Evolutionary conservation across 148 eudicot genomes (phyloP).

Genomic region (Rhododendron williamsianum): DNA sequence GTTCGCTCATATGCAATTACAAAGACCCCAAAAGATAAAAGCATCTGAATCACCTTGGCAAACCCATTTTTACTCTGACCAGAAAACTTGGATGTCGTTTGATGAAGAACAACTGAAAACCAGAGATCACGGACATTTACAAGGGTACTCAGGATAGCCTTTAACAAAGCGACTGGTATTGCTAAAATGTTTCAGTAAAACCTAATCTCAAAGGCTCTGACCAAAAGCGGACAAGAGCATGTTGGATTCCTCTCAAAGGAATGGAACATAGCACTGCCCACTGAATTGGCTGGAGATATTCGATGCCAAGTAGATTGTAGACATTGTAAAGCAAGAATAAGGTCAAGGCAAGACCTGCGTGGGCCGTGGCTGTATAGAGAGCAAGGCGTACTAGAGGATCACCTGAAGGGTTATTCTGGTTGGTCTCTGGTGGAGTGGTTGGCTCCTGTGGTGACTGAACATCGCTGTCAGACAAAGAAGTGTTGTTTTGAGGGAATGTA

Average conservation of each 20-base stretch:
- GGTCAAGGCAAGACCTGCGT: constrained; percentile 67
- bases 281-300: constrained; percentile 64
- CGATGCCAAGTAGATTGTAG: constrained; percentile 48
- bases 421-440: constrained; percentile 1
- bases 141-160: constrained; percentile 66
- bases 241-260: constrained; percentile 75
- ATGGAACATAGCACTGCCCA: constrained; percentile 95
- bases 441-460: not conserved
- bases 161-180: constrained; percentile 57
- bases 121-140: constrained; percentile 47
- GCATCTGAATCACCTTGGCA: constrained; percentile 52
- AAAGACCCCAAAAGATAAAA: constrained; percentile 43
- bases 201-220: constrained; percentile 72
- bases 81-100: not conserved
- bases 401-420: constrained; percentile 24
- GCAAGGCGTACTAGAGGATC: constrained; percentile 80
- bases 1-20: constrained; percentile 63
- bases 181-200: constrained; percentile 80
- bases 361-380: constrained; percentile 86
- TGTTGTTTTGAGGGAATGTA: constrained; percentile 7
- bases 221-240: constrained; percentile 76
- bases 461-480: not conserved
- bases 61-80: constrained; percentile 42
- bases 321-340: constrained; percentile 59
- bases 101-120: constrained; percentile 11